A percentile compares a stretch with the other conserved stretches of the same genome.
Evolutionary conservation across 2,329 filamentous ascomycete genomes (phyloP).

Genomic region (Ophiocordyceps camponoti-floridani): DNA sequence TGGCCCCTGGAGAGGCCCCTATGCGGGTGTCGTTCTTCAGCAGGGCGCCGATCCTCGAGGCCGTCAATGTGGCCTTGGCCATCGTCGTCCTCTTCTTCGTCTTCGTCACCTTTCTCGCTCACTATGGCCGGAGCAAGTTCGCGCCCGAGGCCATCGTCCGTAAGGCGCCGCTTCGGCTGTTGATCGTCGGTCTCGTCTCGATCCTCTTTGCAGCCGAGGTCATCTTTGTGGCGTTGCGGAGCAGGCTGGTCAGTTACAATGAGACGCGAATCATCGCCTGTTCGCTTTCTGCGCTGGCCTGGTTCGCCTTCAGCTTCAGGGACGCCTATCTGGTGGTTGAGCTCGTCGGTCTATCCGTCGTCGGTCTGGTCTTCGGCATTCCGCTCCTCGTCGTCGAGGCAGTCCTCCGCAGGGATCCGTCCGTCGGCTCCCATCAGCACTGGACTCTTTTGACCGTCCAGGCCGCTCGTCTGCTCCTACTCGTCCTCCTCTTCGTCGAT

Average conservation of each 20-base stretch:
- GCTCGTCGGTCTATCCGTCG: background rate
- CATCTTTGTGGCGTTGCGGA: background rate
- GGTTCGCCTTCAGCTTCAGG: conserved; percentile 1
- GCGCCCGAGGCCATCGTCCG: background rate
- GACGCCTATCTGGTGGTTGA: background rate
- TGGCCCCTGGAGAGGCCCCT: too few species aligned
- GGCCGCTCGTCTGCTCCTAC: background rate
- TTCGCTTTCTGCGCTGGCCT: background rate
- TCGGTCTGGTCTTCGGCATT: background rate
- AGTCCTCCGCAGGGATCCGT: background rate
- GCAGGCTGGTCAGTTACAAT: background rate
- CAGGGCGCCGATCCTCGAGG: background rate
- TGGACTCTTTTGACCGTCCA: background rate
- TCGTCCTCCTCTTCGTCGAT: background rate
- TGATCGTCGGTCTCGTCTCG: background rate
- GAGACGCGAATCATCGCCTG: background rate
- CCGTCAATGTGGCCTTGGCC: conserved; percentile 1
- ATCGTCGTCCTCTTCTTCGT: conserved; percentile 1
- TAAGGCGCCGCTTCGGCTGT: background rate
- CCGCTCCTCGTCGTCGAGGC: background rate
- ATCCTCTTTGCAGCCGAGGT: background rate
- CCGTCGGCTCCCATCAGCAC: background rate
- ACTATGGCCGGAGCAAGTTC: background rate
- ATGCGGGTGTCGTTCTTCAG: background rate
- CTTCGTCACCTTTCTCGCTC: conserved; percentile 1